Evolutionary conservation across 2,329 filamentous ascomycete genomes (phyloP).

Genomic region (Ophiosphaerella narmari): DNA sequence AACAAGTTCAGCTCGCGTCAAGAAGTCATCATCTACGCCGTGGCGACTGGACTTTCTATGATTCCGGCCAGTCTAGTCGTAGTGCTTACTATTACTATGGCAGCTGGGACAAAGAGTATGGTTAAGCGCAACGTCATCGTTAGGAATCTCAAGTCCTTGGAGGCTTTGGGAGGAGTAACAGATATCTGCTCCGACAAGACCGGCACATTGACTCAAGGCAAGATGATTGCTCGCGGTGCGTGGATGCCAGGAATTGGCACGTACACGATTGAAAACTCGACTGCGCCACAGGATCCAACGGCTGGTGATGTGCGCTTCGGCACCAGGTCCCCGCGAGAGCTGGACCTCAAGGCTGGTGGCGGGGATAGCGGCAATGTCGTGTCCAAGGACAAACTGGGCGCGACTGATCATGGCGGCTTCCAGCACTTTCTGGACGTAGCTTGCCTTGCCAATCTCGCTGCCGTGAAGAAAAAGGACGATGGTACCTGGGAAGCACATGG

Average conservation of each 20-base stretch:
- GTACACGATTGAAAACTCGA: constrained; percentile 43
- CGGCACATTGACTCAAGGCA: constrained; percentile 46
- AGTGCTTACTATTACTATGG: constrained; percentile 48
- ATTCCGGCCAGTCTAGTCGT: constrained; percentile 45
- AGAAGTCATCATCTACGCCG: constrained; percentile 48
- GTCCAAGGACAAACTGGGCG: too few species aligned
- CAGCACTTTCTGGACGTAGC: constrained; percentile 43
- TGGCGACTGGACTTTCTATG: constrained; percentile 46
- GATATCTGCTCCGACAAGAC: constrained; percentile 61
- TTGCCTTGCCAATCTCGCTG: constrained; percentile 57
- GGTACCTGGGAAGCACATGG: constrained; percentile 46
- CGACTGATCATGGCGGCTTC: constrained; percentile 24
- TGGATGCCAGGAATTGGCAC: constrained; percentile 46
- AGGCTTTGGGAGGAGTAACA: constrained; percentile 44
- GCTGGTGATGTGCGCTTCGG: constrained; percentile 36
- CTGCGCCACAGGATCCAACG: constrained; percentile 42
- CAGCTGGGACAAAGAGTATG: constrained; percentile 47
- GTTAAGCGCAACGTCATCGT: constrained; percentile 41
- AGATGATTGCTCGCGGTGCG: constrained; percentile 45
- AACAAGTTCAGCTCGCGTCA: constrained; percentile 46
- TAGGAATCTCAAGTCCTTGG: constrained; percentile 42
- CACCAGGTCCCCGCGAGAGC: constrained; percentile 24
- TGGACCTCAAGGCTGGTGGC: constrained; percentile 30
- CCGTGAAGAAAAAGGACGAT: constrained; percentile 51
- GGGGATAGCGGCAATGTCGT: too few species aligned